These are phyloP conservation scores for Dovyalis caffra DNA, from an alignment of 345 rosid genomes.

Conservation along the genomic window DNA sequence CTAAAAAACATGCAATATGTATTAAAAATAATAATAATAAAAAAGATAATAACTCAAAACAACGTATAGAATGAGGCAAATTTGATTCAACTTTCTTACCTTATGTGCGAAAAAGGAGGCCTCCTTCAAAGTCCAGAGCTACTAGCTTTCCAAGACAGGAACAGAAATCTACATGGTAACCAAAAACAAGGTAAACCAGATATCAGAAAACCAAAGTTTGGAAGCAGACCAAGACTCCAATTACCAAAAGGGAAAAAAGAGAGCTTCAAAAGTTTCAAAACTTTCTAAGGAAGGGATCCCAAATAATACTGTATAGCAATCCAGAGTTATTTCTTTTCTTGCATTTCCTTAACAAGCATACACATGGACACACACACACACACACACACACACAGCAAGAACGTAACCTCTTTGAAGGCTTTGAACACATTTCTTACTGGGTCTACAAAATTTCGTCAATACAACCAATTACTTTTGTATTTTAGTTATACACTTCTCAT, in stretches of 20 bases:
- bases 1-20: background rate
- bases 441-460: background rate
- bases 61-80: background rate
- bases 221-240: background rate
- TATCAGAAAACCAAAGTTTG: background rate
- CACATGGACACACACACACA: background rate
- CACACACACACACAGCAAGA: too few species aligned
- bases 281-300: background rate
- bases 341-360: too few species aligned
- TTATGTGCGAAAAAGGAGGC: constrained; percentile 19
- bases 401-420: too few species aligned
- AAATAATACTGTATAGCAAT: background rate
- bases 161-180: constrained; percentile 3
- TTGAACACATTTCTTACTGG: background rate
- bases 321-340: too few species aligned
- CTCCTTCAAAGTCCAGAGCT: constrained; percentile 1
- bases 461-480: background rate
- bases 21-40: background rate
- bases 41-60: background rate
- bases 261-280: background rate
- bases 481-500: background rate
- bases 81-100: constrained; percentile 37
- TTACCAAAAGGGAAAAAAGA: background rate
- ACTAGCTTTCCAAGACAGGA: background rate
- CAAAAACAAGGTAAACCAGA: background rate